These are phyloP conservation scores for Niebla homalea DNA, from an alignment of 495 filamentous ascomycete species.

Conservation along the genomic window DNA sequence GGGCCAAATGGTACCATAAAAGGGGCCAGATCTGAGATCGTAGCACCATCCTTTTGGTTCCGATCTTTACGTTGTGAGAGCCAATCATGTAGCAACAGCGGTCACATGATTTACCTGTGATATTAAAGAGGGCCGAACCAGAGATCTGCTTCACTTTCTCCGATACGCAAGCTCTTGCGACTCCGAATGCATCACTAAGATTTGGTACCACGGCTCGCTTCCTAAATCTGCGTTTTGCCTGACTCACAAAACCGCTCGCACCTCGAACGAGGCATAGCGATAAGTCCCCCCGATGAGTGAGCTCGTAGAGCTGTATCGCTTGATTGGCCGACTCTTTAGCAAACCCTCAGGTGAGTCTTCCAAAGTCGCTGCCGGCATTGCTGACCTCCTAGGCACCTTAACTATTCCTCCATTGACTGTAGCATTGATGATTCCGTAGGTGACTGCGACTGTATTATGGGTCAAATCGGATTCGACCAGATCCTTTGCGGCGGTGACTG, in stretches of 20 bases:
- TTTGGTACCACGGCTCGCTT: neutral
- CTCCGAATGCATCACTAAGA: neutral
- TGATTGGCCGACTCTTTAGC: constrained; percentile 1
- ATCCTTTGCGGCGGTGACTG: neutral
- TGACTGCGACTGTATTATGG: neutral
- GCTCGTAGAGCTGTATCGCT: neutral
- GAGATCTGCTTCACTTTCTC: neutral
- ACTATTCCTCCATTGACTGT: neutral
- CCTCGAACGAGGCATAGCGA: neutral
- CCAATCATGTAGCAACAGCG: neutral
- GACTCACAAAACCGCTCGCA: neutral
- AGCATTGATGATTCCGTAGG: neutral
- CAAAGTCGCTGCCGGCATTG: neutral
- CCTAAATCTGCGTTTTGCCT: neutral
- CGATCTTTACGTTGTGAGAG: neutral
- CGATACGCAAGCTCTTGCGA: neutral
- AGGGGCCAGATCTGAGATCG: neutral
- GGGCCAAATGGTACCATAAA: neutral
- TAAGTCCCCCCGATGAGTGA: neutral
- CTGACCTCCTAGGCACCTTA: neutral
- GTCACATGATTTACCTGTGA: neutral
- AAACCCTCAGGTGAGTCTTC: neutral
- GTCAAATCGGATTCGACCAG: neutral
- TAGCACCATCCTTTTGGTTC: neutral
- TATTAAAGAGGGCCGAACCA: neutral